These are phyloP conservation scores for Verticillium klebahnii DNA, from an alignment of 2,329 filamentous ascomycete species.

Conservation along the genomic window DNA sequence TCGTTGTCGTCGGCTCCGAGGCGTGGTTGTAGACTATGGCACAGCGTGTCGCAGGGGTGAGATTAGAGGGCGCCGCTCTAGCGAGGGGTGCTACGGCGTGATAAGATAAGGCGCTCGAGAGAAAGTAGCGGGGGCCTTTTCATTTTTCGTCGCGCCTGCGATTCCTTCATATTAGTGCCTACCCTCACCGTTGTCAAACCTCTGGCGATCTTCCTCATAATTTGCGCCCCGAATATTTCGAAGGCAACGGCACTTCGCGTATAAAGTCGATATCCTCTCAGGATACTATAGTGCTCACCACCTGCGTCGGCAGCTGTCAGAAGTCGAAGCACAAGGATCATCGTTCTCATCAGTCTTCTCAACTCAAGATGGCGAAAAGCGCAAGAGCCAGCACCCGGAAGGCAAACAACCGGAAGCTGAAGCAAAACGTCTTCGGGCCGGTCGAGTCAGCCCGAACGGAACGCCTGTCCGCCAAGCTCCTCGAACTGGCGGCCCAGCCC, in stretches of 20 bases:
- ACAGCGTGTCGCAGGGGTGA: not conserved
- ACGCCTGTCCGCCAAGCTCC: constrained; percentile 79
- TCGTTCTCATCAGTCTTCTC: not conserved
- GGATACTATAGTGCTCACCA: not conserved
- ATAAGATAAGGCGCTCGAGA: constrained; percentile 1
- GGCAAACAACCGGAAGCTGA: constrained; percentile 76
- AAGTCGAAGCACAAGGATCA: constrained; percentile 7
- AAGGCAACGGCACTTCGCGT: constrained; percentile 1
- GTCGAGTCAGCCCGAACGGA: constrained; percentile 74
- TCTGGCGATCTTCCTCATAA: not conserved
- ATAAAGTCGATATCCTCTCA: not conserved
- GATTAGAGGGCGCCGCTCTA: not conserved
- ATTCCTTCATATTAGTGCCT: not conserved
- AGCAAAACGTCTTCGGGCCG: constrained; percentile 78
- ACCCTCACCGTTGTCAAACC: not conserved
- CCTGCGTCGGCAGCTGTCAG: not conserved
- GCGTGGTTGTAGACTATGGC: not conserved
- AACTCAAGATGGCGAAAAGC: constrained; percentile 77
- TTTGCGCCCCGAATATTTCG: not conserved
- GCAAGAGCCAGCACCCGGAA: constrained; percentile 75
- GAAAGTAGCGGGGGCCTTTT: not conserved
- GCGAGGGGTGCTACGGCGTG: not conserved
- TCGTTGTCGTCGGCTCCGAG: not conserved
- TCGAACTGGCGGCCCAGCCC: constrained; percentile 73
- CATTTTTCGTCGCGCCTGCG: not conserved